phyloP scores from a whole-genome alignment of 148 eudicot genomes.

The Fagopyrum tataricum region DNA sequence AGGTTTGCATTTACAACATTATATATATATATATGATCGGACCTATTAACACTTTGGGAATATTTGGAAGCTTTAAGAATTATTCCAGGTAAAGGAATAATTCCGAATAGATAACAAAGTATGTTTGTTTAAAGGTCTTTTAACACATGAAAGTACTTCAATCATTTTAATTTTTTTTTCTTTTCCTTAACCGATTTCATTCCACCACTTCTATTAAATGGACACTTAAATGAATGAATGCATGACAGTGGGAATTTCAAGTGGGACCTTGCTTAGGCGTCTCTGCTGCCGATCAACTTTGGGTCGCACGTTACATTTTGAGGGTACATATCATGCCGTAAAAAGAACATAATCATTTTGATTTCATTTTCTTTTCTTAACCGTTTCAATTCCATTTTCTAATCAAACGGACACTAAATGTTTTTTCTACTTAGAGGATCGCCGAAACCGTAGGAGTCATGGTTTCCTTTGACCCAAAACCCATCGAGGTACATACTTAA shows the following conservation, averaged over 20 bases:
- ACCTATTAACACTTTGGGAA: too few relatives aligned
- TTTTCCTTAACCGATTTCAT: too few relatives aligned
- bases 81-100: too few relatives aligned
- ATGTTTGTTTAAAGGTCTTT: too few relatives aligned
- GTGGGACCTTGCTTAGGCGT: conserved; percentile 48
- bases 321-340: conserved; percentile 25
- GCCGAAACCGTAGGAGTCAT: conserved; percentile 40
- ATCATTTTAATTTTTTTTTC: neutral
- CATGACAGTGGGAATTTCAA: conserved; percentile 47
- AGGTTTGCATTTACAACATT: conserved; percentile 27
- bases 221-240: too few relatives aligned
- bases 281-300: conserved; percentile 47
- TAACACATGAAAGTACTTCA: neutral
- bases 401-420: neutral
- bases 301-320: conserved; percentile 50
- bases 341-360: too few relatives aligned
- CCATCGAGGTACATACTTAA: conserved; percentile 20
- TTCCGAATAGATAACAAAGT: too few relatives aligned
- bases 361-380: neutral
- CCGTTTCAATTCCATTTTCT: neutral
- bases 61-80: too few relatives aligned
- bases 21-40: too few relatives aligned
- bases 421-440: conserved; percentile 31
- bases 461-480: conserved; percentile 48
- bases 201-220: too few relatives aligned